phyloP scores from a whole-genome alignment of 2,329 filamentous ascomycete genomes.

The Colletotrichum abscissum region DNA sequence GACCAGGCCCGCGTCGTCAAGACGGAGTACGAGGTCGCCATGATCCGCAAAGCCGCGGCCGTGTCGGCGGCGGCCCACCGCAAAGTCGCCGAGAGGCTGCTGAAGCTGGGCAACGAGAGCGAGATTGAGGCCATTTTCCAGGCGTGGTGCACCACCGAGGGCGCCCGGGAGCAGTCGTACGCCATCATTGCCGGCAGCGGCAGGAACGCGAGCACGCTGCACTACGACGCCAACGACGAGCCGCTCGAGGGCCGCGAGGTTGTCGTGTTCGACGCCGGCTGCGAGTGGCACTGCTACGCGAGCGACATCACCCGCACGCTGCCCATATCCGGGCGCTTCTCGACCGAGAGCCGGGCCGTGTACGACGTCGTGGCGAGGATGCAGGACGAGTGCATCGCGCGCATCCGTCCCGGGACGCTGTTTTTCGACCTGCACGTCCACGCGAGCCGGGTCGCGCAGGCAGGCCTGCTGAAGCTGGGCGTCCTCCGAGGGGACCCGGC shows the following conservation, averaged over 20 bases:
- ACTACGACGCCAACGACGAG: constrained; percentile 86
- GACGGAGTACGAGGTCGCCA: constrained; percentile 83
- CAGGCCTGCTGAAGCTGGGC: constrained; percentile 77
- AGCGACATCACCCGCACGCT: constrained; percentile 92
- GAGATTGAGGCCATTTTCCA: constrained; percentile 85
- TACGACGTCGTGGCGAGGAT: constrained; percentile 84
- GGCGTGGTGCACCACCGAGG: constrained; percentile 76
- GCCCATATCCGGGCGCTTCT: constrained; percentile 78
- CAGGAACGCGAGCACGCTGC: constrained; percentile 83
- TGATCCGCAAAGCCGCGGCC: constrained; percentile 83
- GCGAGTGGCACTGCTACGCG: constrained; percentile 87
- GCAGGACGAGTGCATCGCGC: constrained; percentile 79
- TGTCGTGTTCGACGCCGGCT: constrained; percentile 87
- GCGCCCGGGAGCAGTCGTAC: constrained; percentile 85
- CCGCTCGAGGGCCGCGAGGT: constrained; percentile 76
- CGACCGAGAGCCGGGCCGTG: constrained; percentile 75
- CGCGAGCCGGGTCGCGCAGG: constrained; percentile 78
- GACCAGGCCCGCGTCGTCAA: constrained; percentile 86
- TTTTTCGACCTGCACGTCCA: constrained; percentile 80
- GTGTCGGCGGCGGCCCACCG: constrained; percentile 84
- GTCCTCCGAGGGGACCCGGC: constrained; percentile 73
- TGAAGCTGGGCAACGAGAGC: constrained; percentile 77
- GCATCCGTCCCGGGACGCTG: constrained; percentile 74
- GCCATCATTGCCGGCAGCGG: constrained; percentile 89
- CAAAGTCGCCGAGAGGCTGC: constrained; percentile 74